These are phyloP conservation scores for Monosporascus sp. DNA, from an alignment of 2,329 filamentous ascomycete genomes.

Conservation along the genomic window DNA sequence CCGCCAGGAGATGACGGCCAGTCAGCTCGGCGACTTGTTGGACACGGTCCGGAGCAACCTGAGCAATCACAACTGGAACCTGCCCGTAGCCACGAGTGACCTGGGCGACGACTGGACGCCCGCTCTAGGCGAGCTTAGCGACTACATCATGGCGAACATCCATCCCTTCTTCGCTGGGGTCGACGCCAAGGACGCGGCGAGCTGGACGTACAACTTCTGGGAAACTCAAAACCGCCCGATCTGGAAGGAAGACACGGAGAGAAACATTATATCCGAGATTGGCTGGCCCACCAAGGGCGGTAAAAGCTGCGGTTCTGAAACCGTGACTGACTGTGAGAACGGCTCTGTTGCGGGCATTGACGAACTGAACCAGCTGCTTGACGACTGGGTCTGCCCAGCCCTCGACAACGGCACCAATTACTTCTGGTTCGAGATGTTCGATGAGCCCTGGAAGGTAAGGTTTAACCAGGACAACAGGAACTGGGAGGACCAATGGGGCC, in stretches of 20 bases:
- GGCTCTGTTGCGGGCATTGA: slow-evolving; percentile 73
- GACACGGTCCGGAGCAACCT: slow-evolving; percentile 67
- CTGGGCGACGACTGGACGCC: slow-evolving; percentile 82
- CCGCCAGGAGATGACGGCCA: slow-evolving; percentile 66
- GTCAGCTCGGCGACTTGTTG: slow-evolving; percentile 59
- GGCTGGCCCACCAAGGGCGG: slow-evolving; percentile 87
- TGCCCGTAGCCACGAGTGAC: slow-evolving; percentile 83
- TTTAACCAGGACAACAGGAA: slow-evolving; percentile 65
- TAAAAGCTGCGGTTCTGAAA: slow-evolving; percentile 61
- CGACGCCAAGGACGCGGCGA: slow-evolving; percentile 58
- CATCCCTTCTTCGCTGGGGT: slow-evolving; percentile 93
- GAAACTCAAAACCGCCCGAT: slow-evolving; percentile 59
- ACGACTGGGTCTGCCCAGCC: slow-evolving; percentile 76
- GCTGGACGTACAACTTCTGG: slow-evolving; percentile 85
- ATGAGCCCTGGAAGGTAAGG: slow-evolving; percentile 86
- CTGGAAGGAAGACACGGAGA: slow-evolving; percentile 55
- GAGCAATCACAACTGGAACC: slow-evolving; percentile 55
- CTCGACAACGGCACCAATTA: slow-evolving; percentile 81
- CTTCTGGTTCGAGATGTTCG: slow-evolving; percentile 97
- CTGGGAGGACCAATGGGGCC: slow-evolving; percentile 95
- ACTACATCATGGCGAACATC: slow-evolving; percentile 93
- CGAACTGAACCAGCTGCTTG: slow-evolving; percentile 82
- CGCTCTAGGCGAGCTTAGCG: slow-evolving; percentile 62
- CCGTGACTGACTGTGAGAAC: slow-evolving; percentile 47
- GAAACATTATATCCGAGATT: slow-evolving; percentile 82